phyloP scores from a whole-genome alignment of 164 flowering plant genomes.

The Nymphaea thermarum region DNA sequence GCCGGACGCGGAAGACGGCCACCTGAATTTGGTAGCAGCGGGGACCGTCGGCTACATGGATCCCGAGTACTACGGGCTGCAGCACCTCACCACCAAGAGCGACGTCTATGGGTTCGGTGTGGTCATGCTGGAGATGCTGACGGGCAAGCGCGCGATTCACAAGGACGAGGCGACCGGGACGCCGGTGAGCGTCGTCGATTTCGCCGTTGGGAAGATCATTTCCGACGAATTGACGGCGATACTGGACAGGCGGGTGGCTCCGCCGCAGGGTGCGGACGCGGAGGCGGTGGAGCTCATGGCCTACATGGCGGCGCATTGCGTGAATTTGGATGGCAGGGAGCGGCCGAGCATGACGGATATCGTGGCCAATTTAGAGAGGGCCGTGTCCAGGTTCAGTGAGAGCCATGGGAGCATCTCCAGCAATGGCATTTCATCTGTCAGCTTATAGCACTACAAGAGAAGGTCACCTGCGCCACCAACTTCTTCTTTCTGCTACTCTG shows the following conservation, averaged over 20 bases:
- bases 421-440: slow-evolving; percentile 27
- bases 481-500: no score
- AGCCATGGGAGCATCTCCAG: slow-evolving; percentile 85
- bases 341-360: slow-evolving; percentile 81
- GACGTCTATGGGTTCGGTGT: slow-evolving; percentile 96
- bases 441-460: neutral
- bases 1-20: slow-evolving; percentile 38
- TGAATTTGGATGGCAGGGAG: slow-evolving; percentile 80
- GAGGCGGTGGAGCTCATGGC: slow-evolving; percentile 95
- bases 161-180: slow-evolving; percentile 34
- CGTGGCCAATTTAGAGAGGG: slow-evolving; percentile 86
- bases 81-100: slow-evolving; percentile 84
- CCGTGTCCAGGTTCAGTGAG: slow-evolving; percentile 38
- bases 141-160: slow-evolving; percentile 87
- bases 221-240: slow-evolving; percentile 48
- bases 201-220: slow-evolving; percentile 57
- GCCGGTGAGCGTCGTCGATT: slow-evolving; percentile 73
- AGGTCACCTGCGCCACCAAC: no score
- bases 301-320: slow-evolving; percentile 82
- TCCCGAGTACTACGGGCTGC: slow-evolving; percentile 87
- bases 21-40: slow-evolving; percentile 55
- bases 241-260: slow-evolving; percentile 58
- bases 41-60: slow-evolving; percentile 98
- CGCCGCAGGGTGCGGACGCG: slow-evolving; percentile 45
- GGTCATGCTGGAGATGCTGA: slow-evolving; percentile 69